These are phyloP conservation scores for Aurantiochytrium sp. DNA, from an alignment of 108 stramenopile species.

Conservation along the genomic window DNA sequence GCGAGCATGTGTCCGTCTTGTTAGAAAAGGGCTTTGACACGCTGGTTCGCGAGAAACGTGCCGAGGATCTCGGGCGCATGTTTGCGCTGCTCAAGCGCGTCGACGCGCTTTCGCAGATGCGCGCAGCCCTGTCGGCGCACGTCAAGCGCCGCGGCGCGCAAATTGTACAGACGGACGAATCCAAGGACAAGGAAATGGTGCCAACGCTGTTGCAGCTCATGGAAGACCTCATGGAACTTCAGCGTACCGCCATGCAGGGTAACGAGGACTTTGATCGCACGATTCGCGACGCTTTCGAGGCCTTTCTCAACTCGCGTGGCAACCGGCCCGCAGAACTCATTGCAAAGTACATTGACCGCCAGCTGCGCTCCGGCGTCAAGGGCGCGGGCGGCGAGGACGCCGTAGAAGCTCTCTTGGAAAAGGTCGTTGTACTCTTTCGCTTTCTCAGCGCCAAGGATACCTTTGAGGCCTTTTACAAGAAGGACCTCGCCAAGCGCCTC, in stretches of 20 bases:
- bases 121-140: neutral
- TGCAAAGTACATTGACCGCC: conserved; percentile 41
- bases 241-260: conserved; percentile 52
- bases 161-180: conserved; percentile 22
- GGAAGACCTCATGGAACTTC: conserved; percentile 45
- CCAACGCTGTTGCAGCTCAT: conserved; percentile 60
- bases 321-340: neutral
- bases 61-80: conserved; percentile 36
- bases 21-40: conserved; percentile 34
- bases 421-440: conserved; percentile 70
- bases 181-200: conserved; percentile 52
- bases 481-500: conserved; percentile 84
- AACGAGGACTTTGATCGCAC: conserved; percentile 56
- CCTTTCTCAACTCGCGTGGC: conserved; percentile 56
- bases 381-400: conserved; percentile 24
- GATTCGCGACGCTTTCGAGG: conserved; percentile 73
- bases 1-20: conserved; percentile 30
- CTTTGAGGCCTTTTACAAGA: conserved; percentile 94
- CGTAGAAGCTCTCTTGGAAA: conserved; percentile 42
- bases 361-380: conserved; percentile 44
- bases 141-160: neutral
- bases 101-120: conserved; percentile 25
- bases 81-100: neutral
- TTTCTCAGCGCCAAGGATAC: conserved; percentile 84
- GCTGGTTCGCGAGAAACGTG: conserved; percentile 33